Evolutionary conservation across 805 yeast genomes (phyloP).

Genomic region (Schizosaccharomyces japonicus): DNA sequence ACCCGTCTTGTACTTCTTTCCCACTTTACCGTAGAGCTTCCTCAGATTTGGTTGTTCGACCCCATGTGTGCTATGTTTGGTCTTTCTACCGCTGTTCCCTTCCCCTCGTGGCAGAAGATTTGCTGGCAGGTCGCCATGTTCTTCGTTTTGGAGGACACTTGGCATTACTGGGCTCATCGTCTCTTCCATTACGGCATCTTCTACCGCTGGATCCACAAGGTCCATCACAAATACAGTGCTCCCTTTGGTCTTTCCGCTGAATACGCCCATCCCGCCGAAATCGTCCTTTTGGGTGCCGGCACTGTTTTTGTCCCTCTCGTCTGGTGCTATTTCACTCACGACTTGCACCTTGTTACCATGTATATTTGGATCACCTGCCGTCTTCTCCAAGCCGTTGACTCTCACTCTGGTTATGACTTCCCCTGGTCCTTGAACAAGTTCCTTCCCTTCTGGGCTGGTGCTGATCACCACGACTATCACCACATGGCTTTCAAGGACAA

Average conservation of each 20-base stretch:
- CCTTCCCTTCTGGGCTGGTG: constrained; percentile 94
- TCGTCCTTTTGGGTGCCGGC: constrained; percentile 73
- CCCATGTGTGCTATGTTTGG: constrained; percentile 69
- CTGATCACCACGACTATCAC: constrained; percentile 93
- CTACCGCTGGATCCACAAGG: constrained; percentile 85
- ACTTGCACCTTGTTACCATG: constrained; percentile 73
- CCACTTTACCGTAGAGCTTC: constrained; percentile 78
- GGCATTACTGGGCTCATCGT: constrained; percentile 95
- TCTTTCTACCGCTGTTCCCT: constrained; percentile 57
- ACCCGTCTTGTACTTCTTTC: constrained; percentile 59
- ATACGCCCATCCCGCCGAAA: constrained; percentile 91
- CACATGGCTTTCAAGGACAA: constrained; percentile 91
- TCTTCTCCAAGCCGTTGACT: constrained; percentile 86
- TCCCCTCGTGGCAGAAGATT: constrained; percentile 44
- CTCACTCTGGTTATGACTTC: constrained; percentile 95
- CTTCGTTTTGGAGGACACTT: constrained; percentile 71
- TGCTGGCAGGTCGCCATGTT: constrained; percentile 45
- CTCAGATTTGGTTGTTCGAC: constrained; percentile 94
- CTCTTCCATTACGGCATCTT: constrained; percentile 68
- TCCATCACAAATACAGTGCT: constrained; percentile 93
- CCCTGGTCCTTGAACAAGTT: constrained; percentile 88
- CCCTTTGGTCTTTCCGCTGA: constrained; percentile 95
- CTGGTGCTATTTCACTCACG: constrained; percentile 50
- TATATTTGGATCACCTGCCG: constrained; percentile 70
- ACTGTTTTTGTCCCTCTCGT: constrained; percentile 87